Conservation (phyloP, 805 yeast genomes). For the Saccharomyces mikatae region DNA sequence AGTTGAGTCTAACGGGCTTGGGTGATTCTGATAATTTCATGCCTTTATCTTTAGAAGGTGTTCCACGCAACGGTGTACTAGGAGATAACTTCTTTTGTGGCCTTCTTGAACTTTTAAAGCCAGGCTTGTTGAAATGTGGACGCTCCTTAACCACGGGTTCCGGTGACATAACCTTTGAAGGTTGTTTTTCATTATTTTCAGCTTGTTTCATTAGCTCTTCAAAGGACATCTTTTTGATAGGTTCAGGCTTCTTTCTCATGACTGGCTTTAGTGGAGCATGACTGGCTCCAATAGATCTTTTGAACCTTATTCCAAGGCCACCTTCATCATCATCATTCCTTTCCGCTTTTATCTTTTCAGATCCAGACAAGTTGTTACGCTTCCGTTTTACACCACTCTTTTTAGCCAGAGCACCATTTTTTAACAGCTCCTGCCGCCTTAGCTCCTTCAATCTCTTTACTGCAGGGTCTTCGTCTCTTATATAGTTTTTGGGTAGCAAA, state of each 20-base stretch:
- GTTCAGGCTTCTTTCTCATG: constrained; percentile 10
- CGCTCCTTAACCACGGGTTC: background rate
- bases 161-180: background rate
- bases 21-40: background rate
- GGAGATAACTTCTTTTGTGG: background rate
- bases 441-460: constrained; percentile 62
- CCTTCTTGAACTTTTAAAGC: constrained; percentile 9
- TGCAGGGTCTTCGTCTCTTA: constrained; percentile 52
- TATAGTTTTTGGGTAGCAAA: constrained; percentile 24
- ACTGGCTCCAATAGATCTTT: constrained; percentile 15
- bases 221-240: constrained; percentile 41
- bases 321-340: constrained; percentile 10
- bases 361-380: background rate
- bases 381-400: constrained; percentile 15
- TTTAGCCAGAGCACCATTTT: constrained; percentile 30
- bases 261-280: background rate
- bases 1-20: constrained; percentile 8
- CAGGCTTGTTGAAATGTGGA: constrained; percentile 8
- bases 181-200: constrained; percentile 30
- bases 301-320: constrained; percentile 16
- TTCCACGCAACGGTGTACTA: background rate
- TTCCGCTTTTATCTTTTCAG: constrained; percentile 5
- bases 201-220: constrained; percentile 54
- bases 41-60: background rate
- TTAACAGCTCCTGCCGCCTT: constrained; percentile 47